Evolutionary conservation across 352 stramenopile genomes (phyloP), one percentile per base, ranked within the genome.

Genomic region (Saprolegnia parasitica): DNA sequence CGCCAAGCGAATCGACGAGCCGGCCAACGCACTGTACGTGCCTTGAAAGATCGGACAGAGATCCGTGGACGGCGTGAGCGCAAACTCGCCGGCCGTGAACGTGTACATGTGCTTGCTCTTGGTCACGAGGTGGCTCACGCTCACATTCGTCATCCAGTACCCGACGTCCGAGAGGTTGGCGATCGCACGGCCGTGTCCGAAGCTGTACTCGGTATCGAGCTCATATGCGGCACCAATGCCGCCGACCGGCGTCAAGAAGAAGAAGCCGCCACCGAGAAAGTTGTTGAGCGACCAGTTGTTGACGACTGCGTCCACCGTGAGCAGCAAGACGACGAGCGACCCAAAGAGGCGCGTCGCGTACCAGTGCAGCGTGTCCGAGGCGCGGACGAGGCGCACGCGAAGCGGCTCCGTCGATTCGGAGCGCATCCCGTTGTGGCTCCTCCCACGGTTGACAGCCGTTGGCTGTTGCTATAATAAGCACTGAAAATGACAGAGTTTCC

Each of bases 201-300:
- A 61, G 6, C 9, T 40, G 37, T 70, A 70, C 21, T n/a, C 5
- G 5, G 49, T 32, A 4, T 10, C 13, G 35, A 70, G 8, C 9
- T 61, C 11, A 5, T 24, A 11, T 18, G 10, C 24, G 49, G 50
- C 26, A 8, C 4, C 1, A 57, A 1, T 11, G 2, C 10, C 21
- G 50, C 63, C n/a, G 23, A 70, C 13, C 4, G 63, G 63, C 24
- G 63, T 70, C 18, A 52, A 20, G 21, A 61, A 70, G 6, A 61
- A 52, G 20, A 42, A 24, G 1, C 46, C 26, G 23, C 55, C 52
- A 18, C 63, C 63, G 47, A 52, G 55, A 70, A 70, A 70, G 54
- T 70, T 42, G 23, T 18, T 26, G 20, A 70, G 37, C 11, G 47
- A 10, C 63, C 63, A 61, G 40, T 70, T 70, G 37, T 70, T 70